Evolutionary conservation across 768 basidiomycete genomes (phyloP).

Genomic region (Russula lepida): DNA sequence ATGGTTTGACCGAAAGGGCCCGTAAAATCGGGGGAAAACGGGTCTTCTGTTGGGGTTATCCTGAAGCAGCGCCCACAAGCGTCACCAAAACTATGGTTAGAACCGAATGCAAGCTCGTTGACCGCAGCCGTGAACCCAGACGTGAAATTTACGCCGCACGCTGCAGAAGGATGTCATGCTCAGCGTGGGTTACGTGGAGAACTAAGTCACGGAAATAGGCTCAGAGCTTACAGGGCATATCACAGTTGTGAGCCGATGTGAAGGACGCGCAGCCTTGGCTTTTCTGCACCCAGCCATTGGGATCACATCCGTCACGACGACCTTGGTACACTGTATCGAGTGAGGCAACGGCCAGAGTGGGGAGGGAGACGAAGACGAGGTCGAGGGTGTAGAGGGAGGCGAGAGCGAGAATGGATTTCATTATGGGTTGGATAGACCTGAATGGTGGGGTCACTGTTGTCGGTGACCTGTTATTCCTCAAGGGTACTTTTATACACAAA

Average conservation of each 20-base stretch:
- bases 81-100: slow-evolving; percentile 43
- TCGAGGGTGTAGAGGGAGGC: not conserved
- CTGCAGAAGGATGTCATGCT: slow-evolving; percentile 22
- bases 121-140: slow-evolving; percentile 49
- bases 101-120: slow-evolving; percentile 49
- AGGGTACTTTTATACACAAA: too few species aligned
- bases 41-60: slow-evolving; percentile 42
- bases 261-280: slow-evolving; percentile 50
- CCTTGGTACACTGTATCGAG: not conserved
- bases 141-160: slow-evolving; percentile 41
- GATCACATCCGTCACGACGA: not conserved
- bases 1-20: too few species aligned
- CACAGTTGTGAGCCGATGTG: slow-evolving; percentile 47
- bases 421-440: not conserved
- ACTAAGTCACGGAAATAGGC: not conserved
- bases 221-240: slow-evolving; percentile 34
- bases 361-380: not conserved
- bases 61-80: slow-evolving; percentile 56
- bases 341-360: not conserved
- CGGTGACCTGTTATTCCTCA: not conserved
- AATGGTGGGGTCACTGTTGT: not conserved
- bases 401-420: not conserved
- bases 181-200: not conserved
- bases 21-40: too few species aligned
- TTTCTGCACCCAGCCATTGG: slow-evolving; percentile 32